Evolutionary conservation across 2,329 filamentous ascomycete species (phyloP).

Genomic region (Talaromyces pinophilus): DNA sequence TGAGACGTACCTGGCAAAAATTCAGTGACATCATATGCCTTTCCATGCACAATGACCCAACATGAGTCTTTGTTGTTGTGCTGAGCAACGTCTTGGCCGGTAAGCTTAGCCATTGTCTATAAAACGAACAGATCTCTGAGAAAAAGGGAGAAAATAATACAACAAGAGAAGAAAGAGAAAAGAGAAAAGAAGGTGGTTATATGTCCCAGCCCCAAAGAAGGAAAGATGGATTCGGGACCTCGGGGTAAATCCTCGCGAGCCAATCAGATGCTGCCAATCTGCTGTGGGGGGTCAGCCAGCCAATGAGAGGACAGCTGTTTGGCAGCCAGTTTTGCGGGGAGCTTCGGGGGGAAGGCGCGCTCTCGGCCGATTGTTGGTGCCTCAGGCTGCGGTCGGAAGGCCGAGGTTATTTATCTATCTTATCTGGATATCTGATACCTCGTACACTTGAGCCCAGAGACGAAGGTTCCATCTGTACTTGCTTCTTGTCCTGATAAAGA

Average conservation of each 20-base stretch:
- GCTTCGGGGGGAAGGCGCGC: neutral
- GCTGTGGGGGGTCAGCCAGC: neutral
- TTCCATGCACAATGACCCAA: slow-evolving; percentile 88
- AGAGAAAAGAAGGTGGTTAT: slow-evolving; percentile 10
- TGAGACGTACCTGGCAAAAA: slow-evolving; percentile 68
- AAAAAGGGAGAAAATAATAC: neutral
- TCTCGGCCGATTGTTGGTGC: slow-evolving; percentile 19
- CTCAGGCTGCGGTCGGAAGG: neutral
- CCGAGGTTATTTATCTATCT: neutral
- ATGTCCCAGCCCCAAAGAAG: neutral
- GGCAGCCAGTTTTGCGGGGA: slow-evolving; percentile 1
- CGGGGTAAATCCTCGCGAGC: slow-evolving; percentile 11
- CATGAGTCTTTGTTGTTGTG: slow-evolving; percentile 82
- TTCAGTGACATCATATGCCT: slow-evolving; percentile 86
- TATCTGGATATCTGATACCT: neutral
- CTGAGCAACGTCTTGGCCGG: slow-evolving; percentile 63
- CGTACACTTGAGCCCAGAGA: neutral
- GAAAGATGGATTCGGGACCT: neutral
- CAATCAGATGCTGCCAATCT: neutral
- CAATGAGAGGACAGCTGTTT: neutral
- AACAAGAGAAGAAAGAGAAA: neutral
- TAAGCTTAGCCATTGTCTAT: slow-evolving; percentile 39
- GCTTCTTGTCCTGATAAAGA: neutral
- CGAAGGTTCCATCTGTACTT: neutral
- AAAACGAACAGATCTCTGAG: neutral